These are phyloP conservation scores for Leptodermis oblonga DNA, from an alignment of 257 asterid genomes.

Conservation along the genomic window DNA sequence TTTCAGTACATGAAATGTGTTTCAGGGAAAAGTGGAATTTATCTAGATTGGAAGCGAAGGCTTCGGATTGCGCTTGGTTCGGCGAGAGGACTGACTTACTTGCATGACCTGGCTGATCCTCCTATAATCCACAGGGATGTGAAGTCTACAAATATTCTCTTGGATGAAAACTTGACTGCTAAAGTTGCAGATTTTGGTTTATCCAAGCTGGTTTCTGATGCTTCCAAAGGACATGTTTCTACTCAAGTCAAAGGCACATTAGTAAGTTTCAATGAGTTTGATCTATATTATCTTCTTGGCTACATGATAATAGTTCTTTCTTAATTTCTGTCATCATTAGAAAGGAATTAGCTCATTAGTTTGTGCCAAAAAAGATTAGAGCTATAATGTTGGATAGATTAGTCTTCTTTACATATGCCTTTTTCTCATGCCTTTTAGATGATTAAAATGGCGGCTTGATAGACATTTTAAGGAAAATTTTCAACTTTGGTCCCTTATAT, in stretches of 20 bases:
- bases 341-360: no score
- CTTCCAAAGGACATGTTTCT: slow-evolving; percentile 82
- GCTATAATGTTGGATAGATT: background rate
- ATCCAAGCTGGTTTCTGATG: slow-evolving; percentile 80
- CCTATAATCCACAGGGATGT: slow-evolving; percentile 91
- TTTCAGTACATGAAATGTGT: background rate
- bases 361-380: no score
- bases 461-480: no score
- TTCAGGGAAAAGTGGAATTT: slow-evolving; percentile 65
- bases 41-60: slow-evolving; percentile 89
- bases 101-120: slow-evolving; percentile 90
- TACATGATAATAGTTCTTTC: background rate
- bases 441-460: background rate
- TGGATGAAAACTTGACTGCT: slow-evolving; percentile 81
- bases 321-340: no score
- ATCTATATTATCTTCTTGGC: background rate
- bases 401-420: background rate
- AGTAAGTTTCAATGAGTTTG: slow-evolving; percentile 30
- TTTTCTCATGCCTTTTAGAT: background rate
- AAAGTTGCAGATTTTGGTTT: slow-evolving; percentile 94
- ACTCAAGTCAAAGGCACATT: slow-evolving; percentile 97
- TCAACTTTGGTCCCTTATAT: no score
- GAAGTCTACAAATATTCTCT: slow-evolving; percentile 75
- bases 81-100: slow-evolving; percentile 88
- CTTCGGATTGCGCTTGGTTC: slow-evolving; percentile 74